Percentiles rank a stretch among this genome's conserved stretches.
phyloP scores from a whole-genome alignment of 2,329 filamentous ascomycete species.

The Nannizzia gypsea region DNA sequence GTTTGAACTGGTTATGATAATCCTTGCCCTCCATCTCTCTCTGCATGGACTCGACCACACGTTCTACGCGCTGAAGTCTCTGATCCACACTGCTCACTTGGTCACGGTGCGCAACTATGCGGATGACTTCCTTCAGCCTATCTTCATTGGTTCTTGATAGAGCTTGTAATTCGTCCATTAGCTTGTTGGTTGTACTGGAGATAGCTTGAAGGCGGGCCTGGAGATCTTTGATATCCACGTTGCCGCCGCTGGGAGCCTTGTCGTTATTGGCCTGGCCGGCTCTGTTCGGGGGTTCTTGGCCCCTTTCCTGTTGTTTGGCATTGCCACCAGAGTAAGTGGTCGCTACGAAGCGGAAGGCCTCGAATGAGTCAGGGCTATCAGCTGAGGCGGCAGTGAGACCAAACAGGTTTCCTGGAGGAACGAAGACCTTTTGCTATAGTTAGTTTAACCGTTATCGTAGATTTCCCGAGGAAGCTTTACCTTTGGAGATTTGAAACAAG shows the following conservation, averaged over 20 bases:
- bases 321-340: slow-evolving; percentile 33
- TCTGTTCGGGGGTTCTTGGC: slow-evolving; percentile 19
- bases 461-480: slow-evolving; percentile 21
- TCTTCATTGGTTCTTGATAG: slow-evolving; percentile 43
- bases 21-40: slow-evolving; percentile 46
- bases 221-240: slow-evolving; percentile 55
- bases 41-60: slow-evolving; percentile 39
- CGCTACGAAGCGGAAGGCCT: slow-evolving; percentile 76
- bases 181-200: slow-evolving; percentile 46
- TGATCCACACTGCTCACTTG: slow-evolving; percentile 32
- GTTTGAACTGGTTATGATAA: slow-evolving; percentile 43
- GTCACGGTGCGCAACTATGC: slow-evolving; percentile 27
- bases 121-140: slow-evolving; percentile 41
- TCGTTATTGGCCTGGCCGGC: slow-evolving; percentile 23
- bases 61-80: slow-evolving; percentile 44
- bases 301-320: slow-evolving; percentile 1
- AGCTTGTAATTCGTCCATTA: slow-evolving; percentile 43
- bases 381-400: slow-evolving; percentile 80
- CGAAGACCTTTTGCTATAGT: slow-evolving; percentile 44
- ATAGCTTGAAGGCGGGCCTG: slow-evolving; percentile 64
- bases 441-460: background rate
- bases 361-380: slow-evolving; percentile 88
- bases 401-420: slow-evolving; percentile 72
- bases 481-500: slow-evolving; percentile 72
- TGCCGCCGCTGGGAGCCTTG: slow-evolving; percentile 18